Evolutionary conservation across 768 basidiomycete species (phyloP).

Genomic region (Lentinula lateritia): DNA sequence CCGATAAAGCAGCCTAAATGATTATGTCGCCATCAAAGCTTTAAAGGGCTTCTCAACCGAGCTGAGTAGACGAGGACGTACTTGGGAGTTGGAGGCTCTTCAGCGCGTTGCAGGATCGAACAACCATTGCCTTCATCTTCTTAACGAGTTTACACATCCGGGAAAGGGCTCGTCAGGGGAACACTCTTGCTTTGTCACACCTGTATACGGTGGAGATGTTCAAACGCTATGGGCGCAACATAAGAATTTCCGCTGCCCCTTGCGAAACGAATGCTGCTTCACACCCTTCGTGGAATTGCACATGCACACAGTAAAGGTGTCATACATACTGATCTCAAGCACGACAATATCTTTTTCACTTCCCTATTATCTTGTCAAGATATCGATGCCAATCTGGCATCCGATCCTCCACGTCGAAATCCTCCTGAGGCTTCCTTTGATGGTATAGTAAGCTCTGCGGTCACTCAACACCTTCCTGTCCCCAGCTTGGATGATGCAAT

Average conservation of each 20-base stretch:
- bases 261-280: conserved; percentile 9
- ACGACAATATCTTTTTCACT: conserved; percentile 10
- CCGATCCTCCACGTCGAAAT: conserved; percentile 7
- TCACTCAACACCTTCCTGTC: conserved; percentile 10
- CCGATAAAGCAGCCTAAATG: conserved; percentile 8
- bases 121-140: conserved; percentile 9
- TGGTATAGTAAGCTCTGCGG: conserved; percentile 4
- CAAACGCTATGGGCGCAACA: background rate
- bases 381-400: background rate
- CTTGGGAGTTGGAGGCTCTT: conserved; percentile 14
- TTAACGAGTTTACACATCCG: conserved; percentile 3
- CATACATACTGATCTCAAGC: conserved; percentile 13
- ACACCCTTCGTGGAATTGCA: conserved; percentile 12
- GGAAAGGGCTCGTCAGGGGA: conserved; percentile 8
- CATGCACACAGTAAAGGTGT: conserved; percentile 5
- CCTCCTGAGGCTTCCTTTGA: conserved; percentile 5
- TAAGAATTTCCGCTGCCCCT: conserved; percentile 4
- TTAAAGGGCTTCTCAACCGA: conserved; percentile 21
- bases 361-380: background rate
- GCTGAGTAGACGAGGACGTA: conserved; percentile 8
- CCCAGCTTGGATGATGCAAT: conserved; percentile 6
- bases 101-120: background rate
- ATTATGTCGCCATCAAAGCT: conserved; percentile 13
- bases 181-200: conserved; percentile 11
- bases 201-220: conserved; percentile 1